Conservation (phyloP, 352 stramenopile genomes). For the Pythium insidiosum region DNA sequence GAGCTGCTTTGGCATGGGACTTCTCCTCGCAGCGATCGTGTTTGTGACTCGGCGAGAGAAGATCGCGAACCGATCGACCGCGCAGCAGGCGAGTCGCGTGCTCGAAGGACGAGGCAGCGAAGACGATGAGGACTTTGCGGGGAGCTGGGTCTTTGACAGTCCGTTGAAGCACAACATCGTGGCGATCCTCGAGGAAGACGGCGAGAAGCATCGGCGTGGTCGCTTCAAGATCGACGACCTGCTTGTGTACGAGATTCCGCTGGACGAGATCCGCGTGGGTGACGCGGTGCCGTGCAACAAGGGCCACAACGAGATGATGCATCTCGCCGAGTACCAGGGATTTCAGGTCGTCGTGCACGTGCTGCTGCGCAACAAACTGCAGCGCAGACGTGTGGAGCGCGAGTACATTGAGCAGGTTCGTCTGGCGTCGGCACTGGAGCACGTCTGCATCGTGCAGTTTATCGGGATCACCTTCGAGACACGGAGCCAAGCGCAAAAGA, state of each 20-base stretch:
- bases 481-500: conserved; percentile 21
- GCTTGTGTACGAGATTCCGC: conserved; percentile 67
- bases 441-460: conserved; percentile 70
- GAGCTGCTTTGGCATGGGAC: conserved; percentile 16
- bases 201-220: conserved; percentile 26
- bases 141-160: conserved; percentile 46
- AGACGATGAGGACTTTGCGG: conserved; percentile 32
- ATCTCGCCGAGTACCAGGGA: conserved; percentile 59
- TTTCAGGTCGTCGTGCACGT: conserved; percentile 63
- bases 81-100: conserved; percentile 15
- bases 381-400: conserved; percentile 25
- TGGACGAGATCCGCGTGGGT: conserved; percentile 53
- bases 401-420: conserved; percentile 65
- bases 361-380: conserved; percentile 41
- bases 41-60: conserved; percentile 11
- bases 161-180: conserved; percentile 34
- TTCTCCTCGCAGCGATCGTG: conserved; percentile 15
- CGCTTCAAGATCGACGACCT: conserved; percentile 56
- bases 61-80: conserved; percentile 17
- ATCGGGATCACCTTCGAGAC: conserved; percentile 63
- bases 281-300: conserved; percentile 15
- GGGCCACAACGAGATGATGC: conserved; percentile 19
- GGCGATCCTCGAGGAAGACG: conserved; percentile 55
- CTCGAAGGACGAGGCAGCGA: too few species aligned
- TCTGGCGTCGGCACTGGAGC: conserved; percentile 45